Evolutionary conservation across 2,329 filamentous ascomycete genomes (phyloP), one percentile per base, ranked within the genome.

Genomic region (Arthrobotrys sinensis): DNA sequence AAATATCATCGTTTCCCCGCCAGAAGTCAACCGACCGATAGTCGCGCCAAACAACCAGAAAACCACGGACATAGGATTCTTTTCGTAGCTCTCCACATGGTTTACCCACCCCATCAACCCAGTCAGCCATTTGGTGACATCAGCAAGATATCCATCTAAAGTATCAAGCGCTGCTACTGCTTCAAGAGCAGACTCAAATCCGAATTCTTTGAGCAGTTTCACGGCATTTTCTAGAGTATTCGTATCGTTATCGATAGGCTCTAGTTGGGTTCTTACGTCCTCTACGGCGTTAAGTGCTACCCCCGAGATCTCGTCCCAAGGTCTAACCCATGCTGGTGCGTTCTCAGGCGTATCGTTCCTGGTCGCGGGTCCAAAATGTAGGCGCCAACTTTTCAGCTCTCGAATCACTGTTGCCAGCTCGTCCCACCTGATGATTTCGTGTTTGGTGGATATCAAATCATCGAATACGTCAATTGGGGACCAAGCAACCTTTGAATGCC

Each of bases 11-110:
- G 12, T 24, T 5, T 40, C 21, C 14, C 40, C 63, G 2, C 34
- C 52, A 6, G 24, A 16, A 3, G 16, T 36, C 19, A 43, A n/a
- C 3, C 36, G 32, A 24, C 19, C 63, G 2, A 53, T 0, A 32
- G 11, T 32, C 4, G 43, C 53, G 12, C 63, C 63, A 16, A 76
- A 64, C 10, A 76, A 28, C 71, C 71, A 76, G 36, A 62, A 68
- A 6, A 76, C 62, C 2, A 36, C 43, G n/a, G 64, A 63, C 21
- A 40, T 16, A 0, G 45, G 45, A 16, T 48, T 48, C 8, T 43
- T 19, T 3, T 48, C 11, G 24, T 38, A 68, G 3, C 21, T 10
- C 6, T 53, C 14, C 4, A 64, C 57, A 3, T 4, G 21, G 3
- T 32, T 57, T 28, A 63, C 43, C 8, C 63, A 21, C 16, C 19